Conservation (phyloP, 2,329 filamentous ascomycete genomes). For the Pestalotiopsis sp. region DNA sequence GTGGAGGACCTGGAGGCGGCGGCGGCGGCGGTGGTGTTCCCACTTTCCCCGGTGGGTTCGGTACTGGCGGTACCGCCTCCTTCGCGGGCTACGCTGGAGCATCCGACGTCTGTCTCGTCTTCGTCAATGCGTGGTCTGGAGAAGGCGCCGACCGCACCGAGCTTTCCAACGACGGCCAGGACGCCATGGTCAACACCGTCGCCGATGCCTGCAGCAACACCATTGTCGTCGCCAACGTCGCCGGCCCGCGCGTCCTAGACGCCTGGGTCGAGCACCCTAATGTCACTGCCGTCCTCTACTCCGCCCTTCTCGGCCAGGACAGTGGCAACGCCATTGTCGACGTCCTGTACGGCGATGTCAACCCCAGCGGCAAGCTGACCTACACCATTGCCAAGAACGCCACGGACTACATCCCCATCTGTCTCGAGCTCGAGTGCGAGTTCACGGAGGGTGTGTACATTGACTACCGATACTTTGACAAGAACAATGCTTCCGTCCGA, state of each 20-base stretch:
- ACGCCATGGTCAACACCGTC: conserved; percentile 62
- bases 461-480: conserved; percentile 59
- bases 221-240: conserved; percentile 67
- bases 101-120: conserved; percentile 54
- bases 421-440: conserved; percentile 15
- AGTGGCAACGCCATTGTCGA: conserved; percentile 56
- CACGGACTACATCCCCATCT: conserved; percentile 48
- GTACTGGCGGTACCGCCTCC: conserved; percentile 16
- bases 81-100: conserved; percentile 17
- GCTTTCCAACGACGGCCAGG: conserved; percentile 32
- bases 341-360: conserved; percentile 62
- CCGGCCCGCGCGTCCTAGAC: conserved; percentile 63
- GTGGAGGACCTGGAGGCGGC: not conserved
- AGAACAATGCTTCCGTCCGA: conserved; percentile 49
- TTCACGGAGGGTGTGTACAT: conserved; percentile 54
- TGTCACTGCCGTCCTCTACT: conserved; percentile 63
- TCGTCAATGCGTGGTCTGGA: conserved; percentile 67
- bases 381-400: conserved; percentile 59
- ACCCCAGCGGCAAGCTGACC: conserved; percentile 59
- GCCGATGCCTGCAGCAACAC: conserved; percentile 68
- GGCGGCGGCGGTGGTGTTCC: conserved; percentile 24
- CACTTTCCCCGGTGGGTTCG: conserved; percentile 17
- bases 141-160: conserved; percentile 42
- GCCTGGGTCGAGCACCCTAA: conserved; percentile 60
- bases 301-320: conserved; percentile 63